Conservation (phyloP, 495 filamentous ascomycete species). For the Trypethelium eluteriae region DNA sequence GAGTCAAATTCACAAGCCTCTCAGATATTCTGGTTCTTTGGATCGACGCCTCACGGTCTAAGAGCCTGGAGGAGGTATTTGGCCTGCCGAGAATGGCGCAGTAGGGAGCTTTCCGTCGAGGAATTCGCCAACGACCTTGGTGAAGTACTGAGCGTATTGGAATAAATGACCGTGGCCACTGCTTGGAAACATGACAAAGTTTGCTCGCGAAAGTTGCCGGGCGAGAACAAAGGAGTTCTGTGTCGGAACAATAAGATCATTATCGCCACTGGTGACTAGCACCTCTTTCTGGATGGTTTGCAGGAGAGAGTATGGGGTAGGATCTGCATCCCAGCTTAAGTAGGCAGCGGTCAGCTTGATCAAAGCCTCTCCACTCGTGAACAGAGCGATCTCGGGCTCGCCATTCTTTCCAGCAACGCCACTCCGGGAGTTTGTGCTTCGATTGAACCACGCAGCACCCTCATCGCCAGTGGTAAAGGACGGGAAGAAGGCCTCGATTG, state of each 20-base stretch:
- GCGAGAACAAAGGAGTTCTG: constrained; percentile 2
- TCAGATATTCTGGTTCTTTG: background rate
- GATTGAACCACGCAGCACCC: constrained; percentile 6
- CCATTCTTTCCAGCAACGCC: constrained; percentile 8
- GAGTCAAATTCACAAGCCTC: background rate
- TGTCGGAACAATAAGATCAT: constrained; percentile 7
- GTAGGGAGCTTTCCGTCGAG: constrained; percentile 4
- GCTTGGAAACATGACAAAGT: constrained; percentile 4
- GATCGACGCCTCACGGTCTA: background rate
- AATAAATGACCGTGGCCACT: constrained; percentile 8
- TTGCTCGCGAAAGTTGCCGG: constrained; percentile 9
- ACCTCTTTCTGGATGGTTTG: constrained; percentile 9
- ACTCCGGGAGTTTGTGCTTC: constrained; percentile 7
- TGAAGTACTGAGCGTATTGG: constrained; percentile 5
- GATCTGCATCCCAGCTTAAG: constrained; percentile 5
- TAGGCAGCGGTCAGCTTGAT: constrained; percentile 4
- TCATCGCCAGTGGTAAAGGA: constrained; percentile 6
- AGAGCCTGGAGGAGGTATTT: constrained; percentile 6
- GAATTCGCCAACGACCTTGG: constrained; percentile 9
- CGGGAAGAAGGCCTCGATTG: constrained; percentile 7
- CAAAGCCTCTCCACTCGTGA: background rate
- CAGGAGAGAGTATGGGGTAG: constrained; percentile 3
- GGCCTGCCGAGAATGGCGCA: constrained; percentile 9
- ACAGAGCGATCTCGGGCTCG: constrained; percentile 1
- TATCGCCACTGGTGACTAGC: constrained; percentile 6